Base-by-base conservation (phyloP, 1,139 yeast species). In the Geotrichum fermentans region DNA sequence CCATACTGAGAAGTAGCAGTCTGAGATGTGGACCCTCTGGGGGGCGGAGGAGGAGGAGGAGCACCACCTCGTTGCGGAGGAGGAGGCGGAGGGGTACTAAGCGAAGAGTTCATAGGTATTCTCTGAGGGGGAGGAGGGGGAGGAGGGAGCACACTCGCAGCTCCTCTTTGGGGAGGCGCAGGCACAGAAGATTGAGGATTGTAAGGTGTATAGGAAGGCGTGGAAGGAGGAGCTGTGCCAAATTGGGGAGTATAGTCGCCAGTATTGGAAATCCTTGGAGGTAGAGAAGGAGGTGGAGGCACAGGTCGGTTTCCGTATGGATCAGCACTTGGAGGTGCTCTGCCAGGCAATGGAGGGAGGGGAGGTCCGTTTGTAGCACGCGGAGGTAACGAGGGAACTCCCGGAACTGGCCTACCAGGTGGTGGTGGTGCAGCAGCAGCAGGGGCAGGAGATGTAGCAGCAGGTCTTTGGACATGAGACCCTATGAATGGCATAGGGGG, bases 41-140 rank as follows among this genome's bases (percentile, higher is more conserved):
- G 58, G 2, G 67, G 72, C 14, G 75, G 73, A 4, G 69, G 65
- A 20, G 65, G 58, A 10, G 61, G 59, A 4, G 49, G 50, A n/a
- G 37, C 20, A 29, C 47, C 44, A 29, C 49, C 30, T 14, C 50
- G 49, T 30, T 52, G 54, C 2, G 56, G 55, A 13, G 55, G 56
- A 33, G 61, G 62, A 8, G 62, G 65, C 26, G 60, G 61, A 11
- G 58, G 57, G 4, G 57, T 54, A 1, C 43, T 47, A 11, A 54
- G 40, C 22, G 56, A 62, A 1, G 56, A 58, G 3, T 61, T 57
- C 7, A 53, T 51, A 2, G 55, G 43, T 21, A 51, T 43, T 35
- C 59, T 48, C 16, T 66, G 58, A 4, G 66, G 71, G 16, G 74
- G 72, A 5, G 68, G 28, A 62, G 56, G 55, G 44, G 39, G 51